Base-by-base conservation (phyloP, 2,329 filamentous ascomycete genomes). In the Diplodia mutila region DNA sequence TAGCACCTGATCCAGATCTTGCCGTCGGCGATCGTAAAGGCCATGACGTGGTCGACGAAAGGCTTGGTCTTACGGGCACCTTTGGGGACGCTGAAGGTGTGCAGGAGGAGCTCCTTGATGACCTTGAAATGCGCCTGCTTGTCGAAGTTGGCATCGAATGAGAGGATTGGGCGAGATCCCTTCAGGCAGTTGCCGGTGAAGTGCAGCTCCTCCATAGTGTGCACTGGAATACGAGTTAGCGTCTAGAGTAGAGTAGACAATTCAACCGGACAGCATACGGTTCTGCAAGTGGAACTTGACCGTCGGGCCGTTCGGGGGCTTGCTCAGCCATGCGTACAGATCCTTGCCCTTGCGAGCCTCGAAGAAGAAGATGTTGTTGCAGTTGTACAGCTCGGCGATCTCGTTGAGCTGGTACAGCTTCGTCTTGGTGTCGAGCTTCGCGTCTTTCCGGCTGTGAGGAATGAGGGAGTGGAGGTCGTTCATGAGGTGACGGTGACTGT, bases 131-230 rank as follows among this genome's bases (percentile, higher is more conserved):
- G 89, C 2, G 93, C 91, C 74, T 92, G 86, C 72, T 86, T 86
- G 69, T 96, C 92, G 80, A 99, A 99, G 21, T 89, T 87, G 65
- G 88, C 87, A 78, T 98, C 95, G 79, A 99, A 99, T 42, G 92
- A 95, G 67, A 99, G 88, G 48, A 99, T 85, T 1, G 95, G 94
- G 42, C 95, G 86, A 32, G 92, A 95, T 68, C 95, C 95, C 81
- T 97, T 97, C 69, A 98, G 84, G 78, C 94, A 97, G 84, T 99
- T 99, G 65, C 95, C 95, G 18, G 93, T 94, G 79, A 99, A 98
- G 76, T 97, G 92, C 42, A 99, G 85, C 80, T 99, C 95, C 76
- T 94, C 93, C 92, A 96, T 97, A 11, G 94, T 97, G 82, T 97
- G 94, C 76, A 97, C 86, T 77, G 80, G 29, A 49, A n/a, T n/a